These are phyloP conservation scores for Candolleomyces aberdarensis DNA, from an alignment of 768 basidiomycete genomes.

Conservation along the genomic window DNA sequence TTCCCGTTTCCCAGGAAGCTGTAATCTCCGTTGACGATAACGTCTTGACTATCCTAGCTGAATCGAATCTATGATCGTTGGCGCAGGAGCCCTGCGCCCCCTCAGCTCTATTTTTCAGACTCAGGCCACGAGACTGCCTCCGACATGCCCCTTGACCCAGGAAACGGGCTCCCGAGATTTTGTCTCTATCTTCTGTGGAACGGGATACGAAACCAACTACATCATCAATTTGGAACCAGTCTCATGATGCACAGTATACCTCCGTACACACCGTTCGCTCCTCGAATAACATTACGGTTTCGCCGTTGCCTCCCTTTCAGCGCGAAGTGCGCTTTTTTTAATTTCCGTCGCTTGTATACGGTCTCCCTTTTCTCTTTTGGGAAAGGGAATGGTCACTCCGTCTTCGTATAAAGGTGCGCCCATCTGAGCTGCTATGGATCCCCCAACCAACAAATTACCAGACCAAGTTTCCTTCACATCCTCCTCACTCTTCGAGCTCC, in stretches of 20 bases:
- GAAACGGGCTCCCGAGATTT: background rate
- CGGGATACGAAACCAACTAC: too few species aligned
- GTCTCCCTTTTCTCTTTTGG: background rate
- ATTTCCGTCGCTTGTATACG: background rate
- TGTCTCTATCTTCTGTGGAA: background rate
- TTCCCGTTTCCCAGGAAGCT: too few species aligned
- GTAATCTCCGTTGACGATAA: too few species aligned
- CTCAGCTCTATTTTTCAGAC: background rate
- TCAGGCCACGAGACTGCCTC: background rate
- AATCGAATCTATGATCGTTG: background rate
- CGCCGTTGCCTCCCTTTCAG: background rate
- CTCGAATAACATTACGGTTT: slow-evolving; percentile 8
- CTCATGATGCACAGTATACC: background rate
- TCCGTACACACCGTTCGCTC: background rate
- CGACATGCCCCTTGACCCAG: background rate
- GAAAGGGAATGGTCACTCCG: background rate
- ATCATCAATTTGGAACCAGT: background rate
- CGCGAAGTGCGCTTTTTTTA: background rate
- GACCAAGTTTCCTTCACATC: background rate
- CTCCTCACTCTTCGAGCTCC: background rate
- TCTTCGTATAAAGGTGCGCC: background rate
- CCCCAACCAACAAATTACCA: background rate
- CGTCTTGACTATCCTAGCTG: too few species aligned
- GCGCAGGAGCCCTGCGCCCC: background rate
- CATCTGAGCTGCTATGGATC: background rate